phyloP scores from a whole-genome alignment of 2,329 filamentous ascomycete genomes.

The Xylariaceae sp. region DNA sequence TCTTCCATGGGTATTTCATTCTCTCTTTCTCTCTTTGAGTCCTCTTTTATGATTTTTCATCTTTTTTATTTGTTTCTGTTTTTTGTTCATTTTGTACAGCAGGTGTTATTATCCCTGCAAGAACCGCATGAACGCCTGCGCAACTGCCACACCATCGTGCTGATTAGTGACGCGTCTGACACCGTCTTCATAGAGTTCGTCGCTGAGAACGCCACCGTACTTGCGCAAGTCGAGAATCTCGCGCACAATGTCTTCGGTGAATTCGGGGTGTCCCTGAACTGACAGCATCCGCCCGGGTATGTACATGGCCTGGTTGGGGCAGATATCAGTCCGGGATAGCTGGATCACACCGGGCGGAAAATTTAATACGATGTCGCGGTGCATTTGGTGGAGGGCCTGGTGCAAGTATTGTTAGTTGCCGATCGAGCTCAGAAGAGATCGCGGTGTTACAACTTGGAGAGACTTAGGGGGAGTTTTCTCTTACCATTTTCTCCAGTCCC shows the following conservation, averaged over 20 bases:
- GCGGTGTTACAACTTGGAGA: background rate
- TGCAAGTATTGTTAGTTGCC: constrained; percentile 6
- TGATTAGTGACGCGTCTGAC: constrained; percentile 58
- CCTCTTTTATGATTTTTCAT: background rate
- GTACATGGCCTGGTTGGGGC: constrained; percentile 78
- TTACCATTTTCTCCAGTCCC: constrained; percentile 54
- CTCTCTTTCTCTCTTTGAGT: background rate
- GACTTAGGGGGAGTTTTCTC: constrained; percentile 16
- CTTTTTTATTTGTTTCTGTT: background rate
- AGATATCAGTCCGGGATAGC: constrained; percentile 61
- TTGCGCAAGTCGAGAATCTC: constrained; percentile 63
- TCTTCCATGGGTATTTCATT: background rate
- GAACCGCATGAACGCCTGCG: constrained; percentile 70
- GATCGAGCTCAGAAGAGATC: background rate
- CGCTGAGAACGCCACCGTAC: constrained; percentile 61
- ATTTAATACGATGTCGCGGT: constrained; percentile 67
- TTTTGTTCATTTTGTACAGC: background rate
- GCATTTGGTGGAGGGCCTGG: constrained; percentile 77
- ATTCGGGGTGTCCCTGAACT: constrained; percentile 85
- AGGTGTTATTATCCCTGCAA: constrained; percentile 51
- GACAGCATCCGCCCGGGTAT: constrained; percentile 60
- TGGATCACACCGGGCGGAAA: constrained; percentile 57
- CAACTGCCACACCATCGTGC: constrained; percentile 77
- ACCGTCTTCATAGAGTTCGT: constrained; percentile 63
- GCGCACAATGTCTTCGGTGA: constrained; percentile 63